Percentiles rank a stretch among this genome's conserved stretches.
Conservation (phyloP, 257 asterid species). For the Echium plantagineum region DNA sequence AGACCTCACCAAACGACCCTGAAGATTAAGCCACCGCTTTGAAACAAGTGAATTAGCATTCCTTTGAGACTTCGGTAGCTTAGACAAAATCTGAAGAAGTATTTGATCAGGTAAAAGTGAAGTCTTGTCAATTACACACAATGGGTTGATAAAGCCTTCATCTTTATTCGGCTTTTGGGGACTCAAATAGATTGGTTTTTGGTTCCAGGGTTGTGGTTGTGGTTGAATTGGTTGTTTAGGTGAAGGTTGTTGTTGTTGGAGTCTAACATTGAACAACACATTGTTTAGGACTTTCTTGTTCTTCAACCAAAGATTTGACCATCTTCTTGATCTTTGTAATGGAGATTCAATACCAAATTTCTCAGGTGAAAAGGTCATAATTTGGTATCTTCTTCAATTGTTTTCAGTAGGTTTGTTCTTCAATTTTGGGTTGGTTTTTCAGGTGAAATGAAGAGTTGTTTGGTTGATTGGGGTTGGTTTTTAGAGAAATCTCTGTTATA, state of each 20-base stretch:
- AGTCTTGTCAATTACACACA: conserved; percentile 42
- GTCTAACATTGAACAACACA: conserved; percentile 50
- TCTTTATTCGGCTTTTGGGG: conserved; percentile 14
- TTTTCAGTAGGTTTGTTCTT: conserved; percentile 2
- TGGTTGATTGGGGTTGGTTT: not conserved
- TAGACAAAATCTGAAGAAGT: conserved; percentile 50
- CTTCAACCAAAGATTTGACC: conserved; percentile 31
- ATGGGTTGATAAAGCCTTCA: conserved; percentile 28
- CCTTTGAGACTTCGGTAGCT: conserved; percentile 46
- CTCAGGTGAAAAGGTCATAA: conserved; percentile 41
- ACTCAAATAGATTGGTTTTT: conserved; percentile 13
- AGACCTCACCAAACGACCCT: conserved; percentile 70
- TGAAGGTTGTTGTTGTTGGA: conserved; percentile 44
- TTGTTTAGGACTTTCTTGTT: conserved; percentile 54
- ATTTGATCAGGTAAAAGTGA: conserved; percentile 63
- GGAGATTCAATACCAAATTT: conserved; percentile 33
- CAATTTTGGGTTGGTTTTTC: not conserved
- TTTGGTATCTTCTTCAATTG: conserved; percentile 5
- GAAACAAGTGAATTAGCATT: conserved; percentile 53
- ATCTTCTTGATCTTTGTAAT: conserved; percentile 17
- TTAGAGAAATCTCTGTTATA: not conserved
- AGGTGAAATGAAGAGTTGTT: not conserved
- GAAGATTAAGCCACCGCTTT: conserved; percentile 71
- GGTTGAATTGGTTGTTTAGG: conserved; percentile 4
- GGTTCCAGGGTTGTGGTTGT: conserved; percentile 6